Evolutionary conservation across 2,329 filamentous ascomycete species (phyloP).

Genomic region (Pseudogymnoascus verrucosus): DNA sequence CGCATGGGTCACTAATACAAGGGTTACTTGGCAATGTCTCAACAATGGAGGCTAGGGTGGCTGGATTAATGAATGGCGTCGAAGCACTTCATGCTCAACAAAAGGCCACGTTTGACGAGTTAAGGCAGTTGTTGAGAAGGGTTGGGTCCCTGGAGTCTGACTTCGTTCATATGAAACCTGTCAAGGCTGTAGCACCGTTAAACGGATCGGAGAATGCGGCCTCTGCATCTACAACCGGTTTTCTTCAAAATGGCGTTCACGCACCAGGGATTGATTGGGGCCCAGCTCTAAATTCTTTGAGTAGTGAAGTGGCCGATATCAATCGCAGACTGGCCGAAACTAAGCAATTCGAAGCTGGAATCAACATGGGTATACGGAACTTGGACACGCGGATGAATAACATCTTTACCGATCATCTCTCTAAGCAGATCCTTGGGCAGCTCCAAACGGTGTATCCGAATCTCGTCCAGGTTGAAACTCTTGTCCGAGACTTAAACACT

Average conservation of each 20-base stretch:
- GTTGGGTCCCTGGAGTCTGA: background rate
- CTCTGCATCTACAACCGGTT: constrained; percentile 5
- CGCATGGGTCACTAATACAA: background rate
- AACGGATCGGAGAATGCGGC: background rate
- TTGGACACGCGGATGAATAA: constrained; percentile 19
- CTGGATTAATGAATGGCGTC: background rate
- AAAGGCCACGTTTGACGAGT: background rate
- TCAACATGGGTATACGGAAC: constrained; percentile 10
- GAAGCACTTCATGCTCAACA: background rate
- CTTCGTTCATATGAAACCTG: background rate
- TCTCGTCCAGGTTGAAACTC: background rate
- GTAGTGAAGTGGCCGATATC: background rate
- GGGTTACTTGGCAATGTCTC: background rate
- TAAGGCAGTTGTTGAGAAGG: background rate
- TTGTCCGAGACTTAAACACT: background rate
- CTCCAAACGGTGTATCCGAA: constrained; percentile 10
- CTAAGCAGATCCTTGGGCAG: constrained; percentile 26
- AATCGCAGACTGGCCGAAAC: background rate
- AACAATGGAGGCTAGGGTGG: background rate
- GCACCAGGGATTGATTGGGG: background rate
- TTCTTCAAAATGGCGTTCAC: background rate
- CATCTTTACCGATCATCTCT: constrained; percentile 28
- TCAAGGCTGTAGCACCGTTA: background rate
- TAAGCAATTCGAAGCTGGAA: constrained; percentile 8
- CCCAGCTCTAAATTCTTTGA: background rate